Percentiles rank a stretch among this genome's conserved stretches.
phyloP scores from a whole-genome alignment of 495 filamentous ascomycete genomes.

The Pseudevernia furfuracea region DNA sequence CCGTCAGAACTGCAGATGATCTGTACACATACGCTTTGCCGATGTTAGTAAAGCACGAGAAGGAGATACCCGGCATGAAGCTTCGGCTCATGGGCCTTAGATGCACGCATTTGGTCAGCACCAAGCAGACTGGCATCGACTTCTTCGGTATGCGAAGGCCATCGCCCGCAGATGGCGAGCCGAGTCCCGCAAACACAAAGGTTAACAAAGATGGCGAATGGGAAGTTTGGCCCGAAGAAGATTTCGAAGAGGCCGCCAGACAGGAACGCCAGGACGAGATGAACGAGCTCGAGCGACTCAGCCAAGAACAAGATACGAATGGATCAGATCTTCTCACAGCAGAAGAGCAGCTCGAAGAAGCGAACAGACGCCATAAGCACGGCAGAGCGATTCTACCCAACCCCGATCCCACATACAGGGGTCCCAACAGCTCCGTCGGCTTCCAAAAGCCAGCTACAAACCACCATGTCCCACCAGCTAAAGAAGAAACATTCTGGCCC shows the following conservation, averaged over 20 bases:
- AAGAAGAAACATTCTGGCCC: slow-evolving; percentile 48
- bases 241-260: slow-evolving; percentile 57
- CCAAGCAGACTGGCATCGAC: slow-evolving; percentile 64
- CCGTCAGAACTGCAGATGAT: slow-evolving; percentile 67
- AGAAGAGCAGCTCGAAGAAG: slow-evolving; percentile 25
- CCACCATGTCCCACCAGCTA: neutral
- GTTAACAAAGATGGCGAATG: slow-evolving; percentile 39
- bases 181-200: neutral
- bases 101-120: slow-evolving; percentile 78
- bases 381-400: slow-evolving; percentile 47
- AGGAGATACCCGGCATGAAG: slow-evolving; percentile 73
- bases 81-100: slow-evolving; percentile 82
- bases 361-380: slow-evolving; percentile 32
- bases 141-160: slow-evolving; percentile 60
- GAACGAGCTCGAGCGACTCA: slow-evolving; percentile 54
- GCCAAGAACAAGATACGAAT: slow-evolving; percentile 43
- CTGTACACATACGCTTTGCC: slow-evolving; percentile 74
- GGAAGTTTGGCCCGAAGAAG: slow-evolving; percentile 62
- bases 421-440: slow-evolving; percentile 11
- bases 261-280: slow-evolving; percentile 60
- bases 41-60: slow-evolving; percentile 78
- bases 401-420: slow-evolving; percentile 29
- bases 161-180: neutral
- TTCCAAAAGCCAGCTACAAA: slow-evolving; percentile 18
- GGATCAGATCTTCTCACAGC: slow-evolving; percentile 7